Conservation (phyloP, 2,329 filamentous ascomycete genomes). For the Penicillium sp. region DNA sequence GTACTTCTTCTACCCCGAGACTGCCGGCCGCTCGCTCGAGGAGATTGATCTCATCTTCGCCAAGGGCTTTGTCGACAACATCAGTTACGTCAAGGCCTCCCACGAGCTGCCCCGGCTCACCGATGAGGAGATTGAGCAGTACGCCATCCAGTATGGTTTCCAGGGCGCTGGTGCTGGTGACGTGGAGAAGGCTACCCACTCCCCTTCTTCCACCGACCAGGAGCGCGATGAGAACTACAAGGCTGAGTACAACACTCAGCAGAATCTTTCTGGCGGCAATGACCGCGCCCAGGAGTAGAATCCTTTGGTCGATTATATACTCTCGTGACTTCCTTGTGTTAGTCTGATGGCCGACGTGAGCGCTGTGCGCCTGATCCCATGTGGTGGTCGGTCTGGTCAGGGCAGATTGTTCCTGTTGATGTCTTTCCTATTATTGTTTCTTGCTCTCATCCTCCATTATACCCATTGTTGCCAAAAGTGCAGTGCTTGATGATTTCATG, state of each 20-base stretch:
- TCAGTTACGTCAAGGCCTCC: constrained; percentile 37
- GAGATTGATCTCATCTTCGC: constrained; percentile 47
- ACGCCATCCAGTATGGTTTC: constrained; percentile 34
- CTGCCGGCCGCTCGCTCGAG: constrained; percentile 44
- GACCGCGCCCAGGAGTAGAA: background rate
- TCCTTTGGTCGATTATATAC: background rate
- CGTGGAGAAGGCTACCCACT: constrained; percentile 23
- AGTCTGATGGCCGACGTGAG: constrained; percentile 1
- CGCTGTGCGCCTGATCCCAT: constrained; percentile 11
- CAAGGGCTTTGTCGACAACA: constrained; percentile 45
- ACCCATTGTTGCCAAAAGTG: constrained; percentile 13
- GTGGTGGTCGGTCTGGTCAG: background rate
- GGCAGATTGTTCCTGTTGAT: background rate
- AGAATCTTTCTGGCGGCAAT: background rate
- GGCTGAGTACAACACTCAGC: background rate
- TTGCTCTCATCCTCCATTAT: constrained; percentile 7
- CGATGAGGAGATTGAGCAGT: constrained; percentile 35
- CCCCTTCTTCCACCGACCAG: constrained; percentile 13
- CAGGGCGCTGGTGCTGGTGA: constrained; percentile 16
- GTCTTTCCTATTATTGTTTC: background rate
- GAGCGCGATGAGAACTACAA: constrained; percentile 12
- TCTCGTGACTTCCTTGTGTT: background rate
- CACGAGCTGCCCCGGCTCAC: constrained; percentile 33
- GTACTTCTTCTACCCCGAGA: constrained; percentile 56
- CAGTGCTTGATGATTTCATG: constrained; percentile 12